A percentile compares a stretch with the other conserved stretches of the same genome.
Evolutionary conservation across 1,284 basidiomycete genomes (phyloP).

Genomic region (Pascua sp.): DNA sequence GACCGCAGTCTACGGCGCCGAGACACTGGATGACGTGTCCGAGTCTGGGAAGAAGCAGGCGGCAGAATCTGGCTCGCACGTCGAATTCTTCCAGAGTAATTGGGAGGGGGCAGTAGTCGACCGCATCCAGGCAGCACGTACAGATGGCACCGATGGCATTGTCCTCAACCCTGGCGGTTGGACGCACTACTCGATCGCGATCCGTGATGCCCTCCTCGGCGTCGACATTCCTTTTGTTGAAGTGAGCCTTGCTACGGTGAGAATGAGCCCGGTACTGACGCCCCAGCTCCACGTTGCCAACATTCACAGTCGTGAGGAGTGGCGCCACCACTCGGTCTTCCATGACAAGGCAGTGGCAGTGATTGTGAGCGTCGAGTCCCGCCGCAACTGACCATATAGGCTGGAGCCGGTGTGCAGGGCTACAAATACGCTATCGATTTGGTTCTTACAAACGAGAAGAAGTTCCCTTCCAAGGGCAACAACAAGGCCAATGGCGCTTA

Average conservation of each 20-base stretch:
- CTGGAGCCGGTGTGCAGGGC: too few relatives aligned
- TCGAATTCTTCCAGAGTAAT: conserved; percentile 42
- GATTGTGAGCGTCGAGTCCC: conserved; percentile 23
- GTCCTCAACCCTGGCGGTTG: conserved; percentile 41
- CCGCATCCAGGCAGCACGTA: conserved; percentile 38
- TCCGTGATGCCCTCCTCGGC: conserved; percentile 41
- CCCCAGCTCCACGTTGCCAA: conserved; percentile 38
- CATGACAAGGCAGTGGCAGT: conserved; percentile 32
- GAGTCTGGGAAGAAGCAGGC: conserved; percentile 13
- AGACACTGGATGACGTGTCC: conserved; percentile 30
- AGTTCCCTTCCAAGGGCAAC: too few relatives aligned
- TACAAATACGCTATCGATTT: too few relatives aligned
- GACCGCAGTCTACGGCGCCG: conserved; percentile 35
- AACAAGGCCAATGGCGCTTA: too few relatives aligned
- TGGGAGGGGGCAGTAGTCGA: conserved; percentile 46
- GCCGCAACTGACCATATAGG: too few relatives aligned
- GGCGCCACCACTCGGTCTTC: conserved; percentile 46
- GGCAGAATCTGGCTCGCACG: conserved; percentile 11
- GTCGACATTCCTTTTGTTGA: conserved; percentile 44
- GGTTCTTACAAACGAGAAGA: too few relatives aligned
- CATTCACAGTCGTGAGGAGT: conserved; percentile 42
- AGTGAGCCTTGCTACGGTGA: conserved; percentile 6
- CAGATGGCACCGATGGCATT: conserved; percentile 33
- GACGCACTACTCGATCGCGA: conserved; percentile 44
- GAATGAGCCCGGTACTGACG: too few relatives aligned